Base-by-base conservation (phyloP, 176 grass and related monocot species). In the Avena atlantica region DNA sequence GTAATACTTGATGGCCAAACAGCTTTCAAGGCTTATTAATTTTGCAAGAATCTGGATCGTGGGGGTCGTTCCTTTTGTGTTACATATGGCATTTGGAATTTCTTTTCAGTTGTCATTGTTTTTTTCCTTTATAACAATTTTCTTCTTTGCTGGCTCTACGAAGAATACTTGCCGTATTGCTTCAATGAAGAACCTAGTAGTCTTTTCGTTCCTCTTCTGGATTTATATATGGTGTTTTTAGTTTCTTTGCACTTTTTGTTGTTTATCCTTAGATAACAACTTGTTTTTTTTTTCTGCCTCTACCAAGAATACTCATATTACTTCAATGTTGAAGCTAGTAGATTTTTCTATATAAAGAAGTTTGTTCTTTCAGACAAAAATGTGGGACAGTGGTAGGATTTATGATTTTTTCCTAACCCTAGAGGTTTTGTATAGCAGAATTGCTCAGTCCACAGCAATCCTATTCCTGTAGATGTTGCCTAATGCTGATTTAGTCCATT, bases 41-140 rank as follows among this genome's bases (percentile, higher is more conserved):
- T 74, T 13, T 74, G 42, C 42, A 74, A 14, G 20, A 74, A 21
- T 49, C n/a, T 48, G 20, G 44, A 49, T 74, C 2, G 11, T 14
- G 12, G n/a, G 11, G 20, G 47, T 50, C 8, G 48, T 52, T 76
- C 48, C 48, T 75, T 75, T 51, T 17, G 3, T 75, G 3, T 49
- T 27, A 49, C 34, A 9, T 83, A 42, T 83, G 20, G 4, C 34
- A 84, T 74, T 29, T 84, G 81, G 19, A 74, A 56, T 60, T 84
- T 6, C n/a, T 60, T 37, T 37, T 1, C 63, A 53, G 61, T 51
- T 81, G 27, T 34, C 4, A 68, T 52, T 81, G 4, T 49, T 61
- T 80, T 19, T 29, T 29, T 3, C 34, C 49, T 19, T 29, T 29
- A 56, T 71, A 44, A 11, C 17, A 71, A 20, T 1, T 71, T 42